Base-by-base conservation (phyloP, 2,329 filamentous ascomycete species). In the Cladosporium sp. region DNA sequence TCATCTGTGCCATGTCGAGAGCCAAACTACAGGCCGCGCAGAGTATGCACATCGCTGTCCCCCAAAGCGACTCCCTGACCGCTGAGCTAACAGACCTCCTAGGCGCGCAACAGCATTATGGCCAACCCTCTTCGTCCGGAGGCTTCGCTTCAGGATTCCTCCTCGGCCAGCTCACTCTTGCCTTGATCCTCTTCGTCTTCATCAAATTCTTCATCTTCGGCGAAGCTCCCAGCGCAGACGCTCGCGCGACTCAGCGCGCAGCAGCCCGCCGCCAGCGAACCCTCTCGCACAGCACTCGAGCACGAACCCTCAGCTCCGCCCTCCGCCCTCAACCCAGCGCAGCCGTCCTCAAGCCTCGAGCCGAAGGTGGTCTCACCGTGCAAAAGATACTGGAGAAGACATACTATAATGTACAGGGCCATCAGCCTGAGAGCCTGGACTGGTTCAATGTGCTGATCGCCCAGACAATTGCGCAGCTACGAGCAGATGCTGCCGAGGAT, bases 171-270 rank as follows among this genome's bases (percentile, higher is more conserved):
- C 78, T 98, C 48, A 95, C 90, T 2, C 87, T 98, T 43, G 88
- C 95, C 11, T 75, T 97, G 19, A 79, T 98, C 37, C 83, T 98
- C 56, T 91, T 90, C 59, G 89, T 87, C 61, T 97, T 98, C 73
- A 97, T 98, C 72, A 95, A 95, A 69, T 98, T 96, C 81, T 98
- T 98, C 80, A 97, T 98, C 66, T 97, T 98, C 67, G 93, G 93
- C 62, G 93, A 97, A 67, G 84, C 89, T 4, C 89, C 90, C 1
- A 89, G 87, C 1, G 79, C 89, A 56, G 90, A 95, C 58, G 83
- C 86, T 51, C 88, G 86, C 16, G 88, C 89, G 10, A 79, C 88
- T 7, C 75, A 86, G 41, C 83, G 87, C 59, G 88, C 87, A 54
- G 85, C 85, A 9, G 84, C 89, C 60, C 82, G 88, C 22, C 82